Evolutionary conservation across 257 asterid genomes (phyloP).

Genomic region (Solanum piurae): DNA sequence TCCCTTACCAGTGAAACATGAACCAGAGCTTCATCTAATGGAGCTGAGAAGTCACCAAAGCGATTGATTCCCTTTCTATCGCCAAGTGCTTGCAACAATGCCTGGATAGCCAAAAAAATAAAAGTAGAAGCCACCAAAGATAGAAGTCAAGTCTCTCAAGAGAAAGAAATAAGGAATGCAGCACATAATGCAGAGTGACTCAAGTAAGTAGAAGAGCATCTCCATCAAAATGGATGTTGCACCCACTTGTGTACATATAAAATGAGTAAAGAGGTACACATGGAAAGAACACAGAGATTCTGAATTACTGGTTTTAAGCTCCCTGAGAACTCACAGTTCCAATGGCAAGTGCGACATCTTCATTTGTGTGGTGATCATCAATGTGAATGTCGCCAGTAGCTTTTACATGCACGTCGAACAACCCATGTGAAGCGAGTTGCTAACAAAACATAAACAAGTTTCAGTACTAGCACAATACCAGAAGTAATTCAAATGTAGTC

Average conservation of each 20-base stretch:
- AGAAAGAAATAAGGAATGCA: not conserved
- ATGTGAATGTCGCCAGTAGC: constrained; percentile 88
- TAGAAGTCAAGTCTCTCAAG: not conserved
- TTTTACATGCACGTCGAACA: constrained; percentile 68
- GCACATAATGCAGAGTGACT: not conserved
- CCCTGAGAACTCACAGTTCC: constrained; percentile 54
- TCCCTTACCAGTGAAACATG: constrained; percentile 75
- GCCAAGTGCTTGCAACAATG: constrained; percentile 83
- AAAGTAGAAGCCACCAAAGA: not conserved
- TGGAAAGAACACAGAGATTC: not conserved
- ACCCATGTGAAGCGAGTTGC: constrained; percentile 97
- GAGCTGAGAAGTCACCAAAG: constrained; percentile 97
- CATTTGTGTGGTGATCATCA: constrained; percentile 94
- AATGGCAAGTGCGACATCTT: constrained; percentile 81
- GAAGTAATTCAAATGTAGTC: not conserved
- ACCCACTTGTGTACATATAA: not conserved
- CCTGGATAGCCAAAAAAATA: constrained; percentile 28
- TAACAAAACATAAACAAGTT: constrained; percentile 18
- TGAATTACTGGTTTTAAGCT: not conserved
- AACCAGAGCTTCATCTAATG: constrained; percentile 90
- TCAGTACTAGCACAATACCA: not conserved
- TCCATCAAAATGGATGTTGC: not conserved
- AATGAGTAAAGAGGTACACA: not conserved
- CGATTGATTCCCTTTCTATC: constrained; percentile 92
- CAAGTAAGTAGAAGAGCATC: not conserved